These are phyloP conservation scores for Prunella vulgaris DNA, from an alignment of 257 asterid species.

Conservation along the genomic window DNA sequence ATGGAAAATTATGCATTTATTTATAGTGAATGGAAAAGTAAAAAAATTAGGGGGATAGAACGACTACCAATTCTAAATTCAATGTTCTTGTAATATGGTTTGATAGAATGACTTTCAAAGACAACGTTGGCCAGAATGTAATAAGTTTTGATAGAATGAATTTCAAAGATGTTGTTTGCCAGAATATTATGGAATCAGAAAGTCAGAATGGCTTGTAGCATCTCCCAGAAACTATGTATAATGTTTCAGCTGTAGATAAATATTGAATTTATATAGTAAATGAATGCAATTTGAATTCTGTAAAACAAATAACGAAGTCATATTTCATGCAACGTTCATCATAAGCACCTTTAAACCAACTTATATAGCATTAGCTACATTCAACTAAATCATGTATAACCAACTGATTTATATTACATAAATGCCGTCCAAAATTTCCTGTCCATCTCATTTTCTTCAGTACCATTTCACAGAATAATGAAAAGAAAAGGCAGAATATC, in stretches of 20 bases:
- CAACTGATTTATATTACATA: background rate
- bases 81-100: background rate
- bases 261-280: background rate
- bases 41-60: background rate
- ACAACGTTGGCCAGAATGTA: too few species aligned
- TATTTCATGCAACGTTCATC: too few species aligned
- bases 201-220: background rate
- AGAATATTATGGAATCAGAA: too few species aligned
- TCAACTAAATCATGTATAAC: background rate
- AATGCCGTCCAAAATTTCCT: background rate
- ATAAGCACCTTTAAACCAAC: too few species aligned
- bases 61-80: too few species aligned
- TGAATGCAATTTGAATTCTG: background rate
- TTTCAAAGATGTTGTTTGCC: too few species aligned
- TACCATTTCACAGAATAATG: background rate
- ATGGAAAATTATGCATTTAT: background rate
- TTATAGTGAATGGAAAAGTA: background rate
- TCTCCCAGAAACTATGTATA: background rate
- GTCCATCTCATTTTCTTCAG: background rate
- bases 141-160: background rate
- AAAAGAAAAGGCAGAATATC: background rate
- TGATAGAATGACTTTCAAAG: too few species aligned
- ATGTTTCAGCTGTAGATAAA: background rate
- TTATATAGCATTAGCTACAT: too few species aligned
- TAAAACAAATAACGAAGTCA: background rate